Percentiles rank a stretch among this genome's conserved stretches.
Evolutionary conservation across 2,329 filamentous ascomycete genomes (phyloP).

Genomic region (Pseudogymnoascus pannorum): DNA sequence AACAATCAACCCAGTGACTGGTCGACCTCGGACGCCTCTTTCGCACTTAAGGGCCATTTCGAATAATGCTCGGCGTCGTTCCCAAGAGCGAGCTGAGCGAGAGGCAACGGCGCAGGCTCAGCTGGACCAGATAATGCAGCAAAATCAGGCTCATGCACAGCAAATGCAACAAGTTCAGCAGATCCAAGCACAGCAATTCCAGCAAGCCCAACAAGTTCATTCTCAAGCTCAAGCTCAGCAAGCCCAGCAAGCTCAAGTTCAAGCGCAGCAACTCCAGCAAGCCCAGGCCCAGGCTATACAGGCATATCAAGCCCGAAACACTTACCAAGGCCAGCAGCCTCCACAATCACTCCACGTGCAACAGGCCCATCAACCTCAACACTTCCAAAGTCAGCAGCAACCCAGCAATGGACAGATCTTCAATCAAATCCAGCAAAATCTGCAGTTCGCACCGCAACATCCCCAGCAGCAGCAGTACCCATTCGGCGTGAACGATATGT

Average conservation of each 20-base stretch:
- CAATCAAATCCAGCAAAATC: not conserved
- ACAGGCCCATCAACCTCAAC: not conserved
- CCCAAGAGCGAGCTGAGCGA: constrained; percentile 6
- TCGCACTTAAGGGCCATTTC: not conserved
- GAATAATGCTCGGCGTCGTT: constrained; percentile 6
- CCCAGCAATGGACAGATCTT: not conserved
- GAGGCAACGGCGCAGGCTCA: not conserved
- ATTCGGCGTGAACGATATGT: not conserved
- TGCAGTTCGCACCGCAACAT: not conserved
- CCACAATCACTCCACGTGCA: not conserved
- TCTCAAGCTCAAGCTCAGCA: not conserved
- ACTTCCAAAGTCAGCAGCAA: not conserved
- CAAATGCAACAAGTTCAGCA: not conserved
- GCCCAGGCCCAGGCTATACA: not conserved
- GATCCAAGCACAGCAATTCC: not conserved
- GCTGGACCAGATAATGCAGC: not conserved
- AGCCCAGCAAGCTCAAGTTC: not conserved
- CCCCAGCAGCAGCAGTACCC: not conserved
- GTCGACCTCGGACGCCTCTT: not conserved
- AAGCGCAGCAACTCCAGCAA: not conserved
- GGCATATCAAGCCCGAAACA: not conserved
- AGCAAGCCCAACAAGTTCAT: not conserved
- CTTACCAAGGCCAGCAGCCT: not conserved
- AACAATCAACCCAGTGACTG: constrained; percentile 2
- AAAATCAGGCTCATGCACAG: not conserved